Evolutionary conservation across 345 rosid genomes (phyloP), one percentile per base, ranked within the genome.

Genomic region (Citrus maxima): DNA sequence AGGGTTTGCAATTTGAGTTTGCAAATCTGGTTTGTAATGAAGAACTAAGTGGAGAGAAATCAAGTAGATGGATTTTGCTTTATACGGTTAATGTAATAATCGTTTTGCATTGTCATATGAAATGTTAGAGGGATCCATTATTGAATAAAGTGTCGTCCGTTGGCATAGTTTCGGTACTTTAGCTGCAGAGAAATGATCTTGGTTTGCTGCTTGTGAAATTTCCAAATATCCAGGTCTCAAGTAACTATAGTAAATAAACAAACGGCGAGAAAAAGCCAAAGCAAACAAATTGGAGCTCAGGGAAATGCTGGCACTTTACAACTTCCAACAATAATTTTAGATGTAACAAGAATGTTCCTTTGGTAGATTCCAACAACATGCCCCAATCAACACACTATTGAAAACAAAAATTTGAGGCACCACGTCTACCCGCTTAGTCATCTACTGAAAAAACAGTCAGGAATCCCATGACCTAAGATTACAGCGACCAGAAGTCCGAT

Each of bases 401-500:
- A 81, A 63, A 78, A 67, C 81, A 84, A 86, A 85, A 79, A 32
- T 59, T 70, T 70, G 88, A 40, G 87, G 85, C 82, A 58, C 37
- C 8, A 37, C 69, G 24, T 75, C 79, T 61, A 79, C 74, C 82
- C 76, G 75, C 81, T 56, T 78, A 72, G 67, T 58, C 59, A 80
- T 56, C 80, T 76, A 73, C 74, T 70, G 51, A 46, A 35, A 62
- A 67, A 81, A 70, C 77, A 82, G 54, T 70, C 30, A 79, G 72
- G 70, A 75, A 61, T 56, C 61, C 78, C 80, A 83, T 62, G 42
- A 72, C 74, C 88, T 84, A 75, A 24, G 70, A 62, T 75, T 78
- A 75, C 78, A 78, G 73, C 83, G 85, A 75, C 81, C 78, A 56
- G 80, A 86, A 79, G 87, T 89, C 84, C 82, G 77, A 78, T 81